These are phyloP conservation scores for Daldinia concentrica DNA, from an alignment of 495 filamentous ascomycete genomes.

Conservation along the genomic window DNA sequence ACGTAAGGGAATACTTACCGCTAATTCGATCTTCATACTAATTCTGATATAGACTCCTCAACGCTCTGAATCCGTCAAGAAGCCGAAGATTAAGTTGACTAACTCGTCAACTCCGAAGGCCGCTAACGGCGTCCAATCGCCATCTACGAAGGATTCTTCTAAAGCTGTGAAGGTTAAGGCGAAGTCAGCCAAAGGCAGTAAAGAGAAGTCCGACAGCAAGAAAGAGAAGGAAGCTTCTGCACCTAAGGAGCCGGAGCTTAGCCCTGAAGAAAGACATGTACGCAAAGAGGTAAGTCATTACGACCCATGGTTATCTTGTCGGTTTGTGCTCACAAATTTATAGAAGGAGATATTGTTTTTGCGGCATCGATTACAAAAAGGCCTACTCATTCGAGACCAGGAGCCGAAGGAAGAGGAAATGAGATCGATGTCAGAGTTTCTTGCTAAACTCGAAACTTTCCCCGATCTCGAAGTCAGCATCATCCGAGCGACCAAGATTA, in stretches of 20 bases:
- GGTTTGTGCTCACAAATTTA: conserved; percentile 33
- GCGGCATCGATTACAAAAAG: conserved; percentile 90
- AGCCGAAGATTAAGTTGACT: conserved; percentile 70
- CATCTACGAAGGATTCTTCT: conserved; percentile 43
- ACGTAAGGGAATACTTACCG: conserved; percentile 59
- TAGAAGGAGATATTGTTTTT: conserved; percentile 80
- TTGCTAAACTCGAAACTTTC: conserved; percentile 80
- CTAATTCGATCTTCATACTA: conserved; percentile 24
- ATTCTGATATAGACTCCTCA: conserved; percentile 65
- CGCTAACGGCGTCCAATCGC: conserved; percentile 59
- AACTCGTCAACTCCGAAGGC: conserved; percentile 62
- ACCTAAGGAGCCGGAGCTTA: conserved; percentile 61
- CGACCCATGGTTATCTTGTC: not conserved
- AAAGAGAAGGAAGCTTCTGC: conserved; percentile 65
- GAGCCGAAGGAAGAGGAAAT: conserved; percentile 90
- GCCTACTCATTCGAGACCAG: conserved; percentile 81
- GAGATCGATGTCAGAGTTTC: conserved; percentile 79
- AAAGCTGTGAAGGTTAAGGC: conserved; percentile 65
- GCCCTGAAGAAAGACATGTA: conserved; percentile 55
- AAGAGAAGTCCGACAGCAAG: conserved; percentile 68
- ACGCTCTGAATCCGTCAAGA: conserved; percentile 74
- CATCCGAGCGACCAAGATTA: conserved; percentile 87
- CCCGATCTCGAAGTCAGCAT: conserved; percentile 84
- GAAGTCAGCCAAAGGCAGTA: conserved; percentile 70
- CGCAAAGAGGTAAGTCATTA: conserved; percentile 66